These are phyloP conservation scores for Sideroxylon spinosum DNA, from an alignment of 179 eudicot genomes.

Conservation along the genomic window DNA sequence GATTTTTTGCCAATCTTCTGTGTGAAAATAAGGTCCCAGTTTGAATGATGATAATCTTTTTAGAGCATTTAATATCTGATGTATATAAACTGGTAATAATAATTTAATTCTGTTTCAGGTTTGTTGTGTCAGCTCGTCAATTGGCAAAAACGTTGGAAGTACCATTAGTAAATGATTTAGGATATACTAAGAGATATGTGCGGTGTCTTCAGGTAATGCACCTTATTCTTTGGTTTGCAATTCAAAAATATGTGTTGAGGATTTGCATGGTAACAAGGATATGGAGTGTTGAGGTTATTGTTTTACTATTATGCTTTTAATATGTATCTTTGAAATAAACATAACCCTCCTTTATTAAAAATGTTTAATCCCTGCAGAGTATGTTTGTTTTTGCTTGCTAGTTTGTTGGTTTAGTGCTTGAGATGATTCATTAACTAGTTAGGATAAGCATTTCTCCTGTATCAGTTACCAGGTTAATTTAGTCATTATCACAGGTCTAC, in stretches of 20 bases:
- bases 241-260: neutral
- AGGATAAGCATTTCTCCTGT: no score
- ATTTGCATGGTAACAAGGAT: neutral
- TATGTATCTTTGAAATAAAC: neutral
- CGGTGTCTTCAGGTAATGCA: slow-evolving; percentile 85
- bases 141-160: slow-evolving; percentile 91
- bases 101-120: slow-evolving; percentile 43
- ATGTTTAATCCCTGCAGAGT: no score
- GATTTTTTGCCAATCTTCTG: neutral
- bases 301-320: no score
- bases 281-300: neutral
- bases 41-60: neutral
- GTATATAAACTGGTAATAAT: neutral
- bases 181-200: slow-evolving; percentile 94
- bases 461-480: neutral
- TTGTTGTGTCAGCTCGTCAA: slow-evolving; percentile 91
- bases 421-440: neutral
- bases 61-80: neutral
- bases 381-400: no score
- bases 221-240: neutral
- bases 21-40: neutral
- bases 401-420: neutral
- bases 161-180: slow-evolving; percentile 89
- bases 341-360: neutral
- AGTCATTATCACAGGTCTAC: neutral